Base-by-base conservation (phyloP, 495 filamentous ascomycete species). In the Mytilinidion resinicola region DNA sequence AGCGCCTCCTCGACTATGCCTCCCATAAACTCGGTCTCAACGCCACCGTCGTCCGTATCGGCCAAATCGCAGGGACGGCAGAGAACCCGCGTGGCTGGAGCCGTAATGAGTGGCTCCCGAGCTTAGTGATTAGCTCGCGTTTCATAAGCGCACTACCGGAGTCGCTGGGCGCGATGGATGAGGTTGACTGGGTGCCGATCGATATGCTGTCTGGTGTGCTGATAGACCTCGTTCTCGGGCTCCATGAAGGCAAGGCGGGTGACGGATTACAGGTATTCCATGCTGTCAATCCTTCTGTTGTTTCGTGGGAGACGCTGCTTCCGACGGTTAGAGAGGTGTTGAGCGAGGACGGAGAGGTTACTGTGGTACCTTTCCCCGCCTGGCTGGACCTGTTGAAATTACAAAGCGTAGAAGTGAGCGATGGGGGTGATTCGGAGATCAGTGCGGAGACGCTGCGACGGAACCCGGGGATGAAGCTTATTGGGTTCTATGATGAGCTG, bases 81-180 rank as follows among this genome's bases (percentile, higher is more conserved):
- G 17, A n/a, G 35, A 44, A 11, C 20, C 17, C 14, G 14, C 35
- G 58, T 17, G 34, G 19, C 30, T 57, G 55, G 55, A 51, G 19
- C n/a, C 49, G 25, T 42, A 43, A 57, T 42, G 55, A 57, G 34
- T 57, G 53, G 53, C 33, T 55, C 6, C 53, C 53, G 9, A 55
- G 53, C 38, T 14, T 55, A 37, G 37, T 55, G 38, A 44, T 9
- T 11, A 46, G 38, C 37, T 55, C 38, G 4, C 15, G 21, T 1
- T 30, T 21, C 41, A 4, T 55, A 8, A 21, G 53, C 12, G 19
- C 19, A 11, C 41, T 55, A 15, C 53, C 53, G 21, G 53, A 19
- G 1, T 30, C 53, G n/a, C 41, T 55, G 8, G 53, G 53, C 19
- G n/a, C 37, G 17, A 15, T 44, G 4, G 56, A 59, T 7, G 15